phyloP scores from a whole-genome alignment of 495 filamentous ascomycete species.

The Lepraria neglecta region DNA sequence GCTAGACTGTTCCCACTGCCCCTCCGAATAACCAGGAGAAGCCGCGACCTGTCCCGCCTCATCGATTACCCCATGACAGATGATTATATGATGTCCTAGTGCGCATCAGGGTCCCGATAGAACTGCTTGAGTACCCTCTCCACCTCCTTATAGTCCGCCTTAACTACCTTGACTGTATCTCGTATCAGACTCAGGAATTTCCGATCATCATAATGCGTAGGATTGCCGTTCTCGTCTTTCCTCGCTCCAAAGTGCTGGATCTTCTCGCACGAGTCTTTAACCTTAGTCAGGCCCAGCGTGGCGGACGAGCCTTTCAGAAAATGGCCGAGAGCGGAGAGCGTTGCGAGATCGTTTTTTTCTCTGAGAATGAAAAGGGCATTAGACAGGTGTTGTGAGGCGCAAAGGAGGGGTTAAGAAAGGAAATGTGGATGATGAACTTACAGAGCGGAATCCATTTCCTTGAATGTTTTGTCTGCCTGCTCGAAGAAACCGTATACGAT shows the following conservation, averaged over 20 bases:
- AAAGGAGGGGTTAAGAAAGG: background rate
- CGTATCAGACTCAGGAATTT: conserved; percentile 61
- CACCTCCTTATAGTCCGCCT: conserved; percentile 70
- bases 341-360: conserved; percentile 52
- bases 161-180: conserved; percentile 62
- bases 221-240: conserved; percentile 67
- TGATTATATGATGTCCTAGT: background rate
- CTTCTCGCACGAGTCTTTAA: conserved; percentile 90
- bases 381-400: background rate
- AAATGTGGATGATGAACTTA: conserved; percentile 44
- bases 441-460: conserved; percentile 75
- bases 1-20: background rate
- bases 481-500: conserved; percentile 92
- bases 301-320: conserved; percentile 98
- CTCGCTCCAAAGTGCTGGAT: conserved; percentile 86
- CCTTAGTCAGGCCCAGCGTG: conserved; percentile 84
- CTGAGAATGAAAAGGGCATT: conserved; percentile 38
- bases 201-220: conserved; percentile 47
- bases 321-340: conserved; percentile 80
- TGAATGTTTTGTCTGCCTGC: conserved; percentile 80
- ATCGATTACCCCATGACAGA: background rate
- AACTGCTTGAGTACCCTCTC: conserved; percentile 65
- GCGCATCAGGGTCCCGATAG: conserved; percentile 43
- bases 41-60: background rate
- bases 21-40: background rate